Conservation (phyloP, 805 yeast genomes). For the Metschnikowia colocasiae region DNA sequence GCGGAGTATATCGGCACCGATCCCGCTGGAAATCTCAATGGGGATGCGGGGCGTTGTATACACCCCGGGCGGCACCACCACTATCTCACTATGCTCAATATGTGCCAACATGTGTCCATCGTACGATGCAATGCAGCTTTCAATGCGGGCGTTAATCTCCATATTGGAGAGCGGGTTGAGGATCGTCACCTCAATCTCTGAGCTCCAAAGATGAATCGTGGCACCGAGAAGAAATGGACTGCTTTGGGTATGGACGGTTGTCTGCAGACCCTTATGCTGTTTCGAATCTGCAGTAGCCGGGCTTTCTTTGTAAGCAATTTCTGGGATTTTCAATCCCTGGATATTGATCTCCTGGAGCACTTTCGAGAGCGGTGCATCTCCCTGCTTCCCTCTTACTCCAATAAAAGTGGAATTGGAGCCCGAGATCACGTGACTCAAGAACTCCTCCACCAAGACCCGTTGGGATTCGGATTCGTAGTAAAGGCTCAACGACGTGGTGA, state of each 20-base stretch:
- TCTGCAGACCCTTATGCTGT: neutral
- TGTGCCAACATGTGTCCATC: slow-evolving; percentile 47
- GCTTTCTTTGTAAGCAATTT: neutral
- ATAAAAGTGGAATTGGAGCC: slow-evolving; percentile 11
- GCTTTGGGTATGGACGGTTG: neutral
- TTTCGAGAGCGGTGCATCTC: neutral
- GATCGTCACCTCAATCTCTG: slow-evolving; percentile 51
- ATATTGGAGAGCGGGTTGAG: slow-evolving; percentile 52
- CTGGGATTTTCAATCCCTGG: slow-evolving; percentile 21
- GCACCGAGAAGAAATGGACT: slow-evolving; percentile 46
- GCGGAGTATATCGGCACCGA: slow-evolving; percentile 47
- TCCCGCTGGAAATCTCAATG: slow-evolving; percentile 42
- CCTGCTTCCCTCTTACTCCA: slow-evolving; percentile 3
- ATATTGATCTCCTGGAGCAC: slow-evolving; percentile 19
- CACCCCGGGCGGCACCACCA: slow-evolving; percentile 51
- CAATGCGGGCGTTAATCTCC: slow-evolving; percentile 39
- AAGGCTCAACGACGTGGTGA: slow-evolving; percentile 20
- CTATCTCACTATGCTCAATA: slow-evolving; percentile 36
- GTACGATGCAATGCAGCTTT: slow-evolving; percentile 46
- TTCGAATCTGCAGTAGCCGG: neutral
- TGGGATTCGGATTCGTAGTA: slow-evolving; percentile 7
- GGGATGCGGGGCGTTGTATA: slow-evolving; percentile 50
- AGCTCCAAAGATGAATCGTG: slow-evolving; percentile 51
- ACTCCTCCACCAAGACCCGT: slow-evolving; percentile 14
- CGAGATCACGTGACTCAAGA: slow-evolving; percentile 22